These are phyloP conservation scores for Tricholoma hemisulphureum DNA, from an alignment of 768 basidiomycete species.

Conservation along the genomic window DNA sequence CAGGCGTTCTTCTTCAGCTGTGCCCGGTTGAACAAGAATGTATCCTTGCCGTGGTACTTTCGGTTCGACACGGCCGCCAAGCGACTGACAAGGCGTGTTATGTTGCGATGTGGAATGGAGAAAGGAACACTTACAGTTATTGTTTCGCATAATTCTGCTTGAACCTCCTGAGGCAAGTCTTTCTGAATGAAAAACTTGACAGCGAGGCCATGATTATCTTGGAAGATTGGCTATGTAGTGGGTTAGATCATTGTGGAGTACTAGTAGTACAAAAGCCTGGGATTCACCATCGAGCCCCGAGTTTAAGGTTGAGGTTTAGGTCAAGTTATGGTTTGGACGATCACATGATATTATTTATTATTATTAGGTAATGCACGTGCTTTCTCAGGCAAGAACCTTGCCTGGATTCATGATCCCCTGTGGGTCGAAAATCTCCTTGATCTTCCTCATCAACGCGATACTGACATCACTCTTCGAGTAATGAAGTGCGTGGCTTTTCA, in stretches of 20 bases:
- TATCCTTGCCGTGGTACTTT: constrained; percentile 80
- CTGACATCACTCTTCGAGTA: constrained; percentile 83
- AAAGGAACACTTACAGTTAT: constrained; percentile 52
- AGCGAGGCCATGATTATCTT: constrained; percentile 62
- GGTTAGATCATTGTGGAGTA: constrained; percentile 1
- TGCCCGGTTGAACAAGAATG: constrained; percentile 66
- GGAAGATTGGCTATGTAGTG: constrained; percentile 60
- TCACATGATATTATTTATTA: constrained; percentile 16
- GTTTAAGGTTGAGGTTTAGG: constrained; percentile 50
- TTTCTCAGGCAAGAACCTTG: constrained; percentile 59
- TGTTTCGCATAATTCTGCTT: constrained; percentile 70
- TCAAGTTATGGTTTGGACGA: constrained; percentile 33
- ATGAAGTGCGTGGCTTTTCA: constrained; percentile 87
- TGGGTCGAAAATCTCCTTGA: constrained; percentile 89
- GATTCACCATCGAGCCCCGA: constrained; percentile 36
- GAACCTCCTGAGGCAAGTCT: constrained; percentile 64
- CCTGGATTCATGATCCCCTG: constrained; percentile 91
- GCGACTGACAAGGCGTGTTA: constrained; percentile 40
- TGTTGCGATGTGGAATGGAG: background rate
- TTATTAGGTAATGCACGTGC: constrained; percentile 12
- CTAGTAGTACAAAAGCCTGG: background rate
- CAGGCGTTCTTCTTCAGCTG: constrained; percentile 71
- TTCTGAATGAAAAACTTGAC: constrained; percentile 86
- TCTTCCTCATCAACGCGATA: constrained; percentile 85
- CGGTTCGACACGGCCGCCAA: constrained; percentile 73